These are phyloP conservation scores for Beauveria rudraprayagi DNA, from an alignment of 2,329 filamentous ascomycete species.

Conservation along the genomic window DNA sequence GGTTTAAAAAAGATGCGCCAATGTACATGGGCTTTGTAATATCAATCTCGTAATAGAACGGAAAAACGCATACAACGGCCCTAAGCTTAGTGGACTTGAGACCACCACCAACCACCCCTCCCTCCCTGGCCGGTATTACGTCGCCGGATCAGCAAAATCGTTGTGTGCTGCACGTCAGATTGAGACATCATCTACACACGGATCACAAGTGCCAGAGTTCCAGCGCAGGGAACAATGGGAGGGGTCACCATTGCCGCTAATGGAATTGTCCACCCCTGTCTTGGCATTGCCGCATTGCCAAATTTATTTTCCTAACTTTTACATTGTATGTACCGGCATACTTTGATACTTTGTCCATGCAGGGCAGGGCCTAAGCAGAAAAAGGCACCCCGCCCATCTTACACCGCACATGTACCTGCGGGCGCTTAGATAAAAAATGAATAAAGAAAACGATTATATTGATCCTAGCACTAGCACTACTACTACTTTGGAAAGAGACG, in stretches of 20 bases:
- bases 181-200: background rate
- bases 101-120: background rate
- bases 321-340: too few species aligned
- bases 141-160: constrained; percentile 6
- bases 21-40: background rate
- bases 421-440: background rate
- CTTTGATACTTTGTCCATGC: background rate
- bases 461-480: too few species aligned
- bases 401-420: background rate
- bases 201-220: background rate
- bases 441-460: too few species aligned
- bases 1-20: background rate
- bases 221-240: too few species aligned
- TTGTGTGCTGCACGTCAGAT: constrained; percentile 4
- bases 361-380: too few species aligned
- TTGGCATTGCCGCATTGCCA: background rate
- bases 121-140: background rate
- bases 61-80: background rate
- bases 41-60: background rate
- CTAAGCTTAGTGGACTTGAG: background rate
- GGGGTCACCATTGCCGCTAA: too few species aligned
- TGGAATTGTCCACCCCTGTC: too few species aligned
- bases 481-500: background rate
- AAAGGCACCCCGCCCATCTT: background rate
- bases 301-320: background rate